These are phyloP conservation scores for Hericium coralloides DNA, from an alignment of 768 basidiomycete genomes.

Conservation along the genomic window DNA sequence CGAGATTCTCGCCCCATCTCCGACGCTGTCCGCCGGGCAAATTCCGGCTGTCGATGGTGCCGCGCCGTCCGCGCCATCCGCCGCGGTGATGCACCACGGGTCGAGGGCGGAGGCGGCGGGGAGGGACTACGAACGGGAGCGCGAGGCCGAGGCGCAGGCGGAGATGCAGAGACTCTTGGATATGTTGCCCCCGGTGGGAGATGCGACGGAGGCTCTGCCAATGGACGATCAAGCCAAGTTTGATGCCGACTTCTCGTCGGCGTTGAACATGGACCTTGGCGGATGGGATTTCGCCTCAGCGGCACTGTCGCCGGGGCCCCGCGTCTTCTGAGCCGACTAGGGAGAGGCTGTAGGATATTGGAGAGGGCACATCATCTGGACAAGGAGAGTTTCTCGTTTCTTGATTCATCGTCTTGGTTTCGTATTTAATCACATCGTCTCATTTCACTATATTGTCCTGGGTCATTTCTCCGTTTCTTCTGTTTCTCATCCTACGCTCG, in stretches of 20 bases:
- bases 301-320: neutral
- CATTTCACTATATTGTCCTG: constrained; percentile 8
- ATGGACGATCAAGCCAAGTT: constrained; percentile 1
- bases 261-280: constrained; percentile 23
- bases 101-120: constrained; percentile 16
- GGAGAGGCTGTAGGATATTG: neutral
- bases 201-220: constrained; percentile 13
- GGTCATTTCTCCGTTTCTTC: neutral
- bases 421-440: constrained; percentile 8
- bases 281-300: neutral
- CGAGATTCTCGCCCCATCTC: constrained; percentile 55
- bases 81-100: constrained; percentile 14
- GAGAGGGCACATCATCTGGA: neutral
- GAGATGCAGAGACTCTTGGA: constrained; percentile 58
- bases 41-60: constrained; percentile 18
- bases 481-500: neutral
- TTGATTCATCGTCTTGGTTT: constrained; percentile 8
- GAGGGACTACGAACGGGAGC: constrained; percentile 16
- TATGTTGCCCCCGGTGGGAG: constrained; percentile 32
- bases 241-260: constrained; percentile 18
- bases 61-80: constrained; percentile 17
- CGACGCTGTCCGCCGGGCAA: constrained; percentile 24
- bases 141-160: constrained; percentile 16
- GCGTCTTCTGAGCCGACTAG: neutral
- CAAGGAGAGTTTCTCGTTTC: constrained; percentile 6